phyloP scores from a whole-genome alignment of 495 filamentous ascomycete species.

The Acidomyces sp. region DNA sequence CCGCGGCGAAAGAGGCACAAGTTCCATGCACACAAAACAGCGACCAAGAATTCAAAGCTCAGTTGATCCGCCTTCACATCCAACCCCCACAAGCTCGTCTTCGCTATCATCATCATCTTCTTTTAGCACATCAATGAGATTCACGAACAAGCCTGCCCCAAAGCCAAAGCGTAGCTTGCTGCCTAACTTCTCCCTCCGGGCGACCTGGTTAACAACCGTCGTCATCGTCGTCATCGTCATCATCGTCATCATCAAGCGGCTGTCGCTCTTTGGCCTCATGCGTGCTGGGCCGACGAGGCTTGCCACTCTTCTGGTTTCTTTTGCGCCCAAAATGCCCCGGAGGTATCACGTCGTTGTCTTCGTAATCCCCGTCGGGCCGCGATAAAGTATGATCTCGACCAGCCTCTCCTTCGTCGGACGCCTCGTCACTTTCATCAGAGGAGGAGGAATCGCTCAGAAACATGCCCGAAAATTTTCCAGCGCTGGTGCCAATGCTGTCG shows the following conservation, averaged over 20 bases:
- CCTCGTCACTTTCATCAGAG: slow-evolving; percentile 5
- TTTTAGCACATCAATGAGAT: slow-evolving; percentile 12
- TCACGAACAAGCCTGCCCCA: slow-evolving; percentile 13
- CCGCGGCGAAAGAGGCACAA: too few species aligned
- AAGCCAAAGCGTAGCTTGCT: neutral
- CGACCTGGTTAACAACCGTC: too few species aligned
- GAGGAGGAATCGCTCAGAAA: slow-evolving; percentile 9
- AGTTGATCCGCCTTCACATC: too few species aligned
- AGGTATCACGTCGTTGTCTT: neutral
- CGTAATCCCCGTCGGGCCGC: slow-evolving; percentile 2
- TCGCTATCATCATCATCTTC: slow-evolving; percentile 8
- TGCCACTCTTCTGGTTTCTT: slow-evolving; percentile 4
- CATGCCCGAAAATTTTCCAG: slow-evolving; percentile 11
- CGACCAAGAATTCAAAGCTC: too few species aligned
- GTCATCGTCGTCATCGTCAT: slow-evolving; percentile 6
- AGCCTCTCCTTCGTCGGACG: slow-evolving; percentile 13
- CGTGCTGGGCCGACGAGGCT: slow-evolving; percentile 15
- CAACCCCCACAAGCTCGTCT: too few species aligned
- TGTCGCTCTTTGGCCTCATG: slow-evolving; percentile 16
- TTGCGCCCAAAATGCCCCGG: slow-evolving; percentile 1
- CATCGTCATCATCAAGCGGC: slow-evolving; percentile 20
- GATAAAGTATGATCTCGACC: slow-evolving; percentile 5
- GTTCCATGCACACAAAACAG: too few species aligned
- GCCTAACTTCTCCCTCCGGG: neutral
- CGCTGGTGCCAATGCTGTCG: neutral